These are phyloP conservation scores for Pestalotiopsis sp. DNA, from an alignment of 2,329 filamentous ascomycete genomes.

Conservation along the genomic window DNA sequence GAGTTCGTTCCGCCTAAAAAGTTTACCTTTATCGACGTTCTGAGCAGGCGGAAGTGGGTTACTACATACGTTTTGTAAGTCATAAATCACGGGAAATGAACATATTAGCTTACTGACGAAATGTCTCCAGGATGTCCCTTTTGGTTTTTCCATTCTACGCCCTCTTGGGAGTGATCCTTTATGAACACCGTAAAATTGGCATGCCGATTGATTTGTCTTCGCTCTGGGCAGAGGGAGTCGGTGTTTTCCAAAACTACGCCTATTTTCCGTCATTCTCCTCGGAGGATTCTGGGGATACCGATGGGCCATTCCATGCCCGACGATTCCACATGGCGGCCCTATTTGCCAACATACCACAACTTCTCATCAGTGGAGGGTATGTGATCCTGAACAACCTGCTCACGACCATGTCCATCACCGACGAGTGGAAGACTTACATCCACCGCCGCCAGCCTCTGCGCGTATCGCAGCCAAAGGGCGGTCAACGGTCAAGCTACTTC, in stretches of 20 bases:
- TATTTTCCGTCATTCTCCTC: not conserved
- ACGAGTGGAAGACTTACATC: conserved; percentile 6
- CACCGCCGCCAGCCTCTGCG: conserved; percentile 1
- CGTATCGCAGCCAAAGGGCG: conserved; percentile 4
- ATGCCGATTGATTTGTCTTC: not conserved
- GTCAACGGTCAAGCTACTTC: conserved; percentile 9
- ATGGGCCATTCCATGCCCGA: not conserved
- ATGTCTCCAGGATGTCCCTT: not conserved
- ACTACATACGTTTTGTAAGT: not conserved
- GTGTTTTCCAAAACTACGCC: not conserved
- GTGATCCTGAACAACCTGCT: conserved; percentile 6
- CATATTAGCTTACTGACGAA: not conserved
- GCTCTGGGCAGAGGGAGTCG: not conserved
- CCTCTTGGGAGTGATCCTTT: not conserved
- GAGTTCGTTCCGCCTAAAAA: not conserved
- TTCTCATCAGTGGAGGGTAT: conserved; percentile 3
- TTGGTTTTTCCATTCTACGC: not conserved
- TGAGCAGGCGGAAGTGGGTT: not conserved
- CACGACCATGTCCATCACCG: not conserved
- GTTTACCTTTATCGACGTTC: not conserved
- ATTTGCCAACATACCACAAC: not conserved
- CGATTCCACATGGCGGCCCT: not conserved
- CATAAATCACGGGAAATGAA: not conserved
- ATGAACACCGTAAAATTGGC: not conserved
- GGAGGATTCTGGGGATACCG: not conserved